A percentile compares a stretch with the other conserved stretches of the same genome.
Conservation (phyloP, 495 filamentous ascomycete species). For the Aspergillus funiculosus region DNA sequence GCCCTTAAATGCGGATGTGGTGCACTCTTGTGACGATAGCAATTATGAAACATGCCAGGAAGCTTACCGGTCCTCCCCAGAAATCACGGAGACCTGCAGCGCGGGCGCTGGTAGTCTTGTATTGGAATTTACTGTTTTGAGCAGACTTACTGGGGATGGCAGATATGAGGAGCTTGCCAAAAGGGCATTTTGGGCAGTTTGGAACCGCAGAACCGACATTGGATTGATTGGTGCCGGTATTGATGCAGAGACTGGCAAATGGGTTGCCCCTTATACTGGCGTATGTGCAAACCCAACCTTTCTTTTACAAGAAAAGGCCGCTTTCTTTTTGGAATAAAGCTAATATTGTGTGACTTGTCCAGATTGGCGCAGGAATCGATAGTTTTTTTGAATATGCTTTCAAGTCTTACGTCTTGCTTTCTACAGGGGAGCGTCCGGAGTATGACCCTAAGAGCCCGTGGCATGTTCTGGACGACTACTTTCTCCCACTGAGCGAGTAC, state of each 20-base stretch:
- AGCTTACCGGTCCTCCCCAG: constrained; percentile 38
- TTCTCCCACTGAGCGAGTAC: constrained; percentile 53
- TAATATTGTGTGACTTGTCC: constrained; percentile 10
- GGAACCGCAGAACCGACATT: constrained; percentile 76
- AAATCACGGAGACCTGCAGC: constrained; percentile 93
- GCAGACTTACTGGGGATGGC: constrained; percentile 78
- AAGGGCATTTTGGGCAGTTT: constrained; percentile 91
- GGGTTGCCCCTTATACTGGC: constrained; percentile 81
- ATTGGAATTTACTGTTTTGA: constrained; percentile 85
- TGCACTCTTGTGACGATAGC: constrained; percentile 20
- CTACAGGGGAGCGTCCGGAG: constrained; percentile 46
- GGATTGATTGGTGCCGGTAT: constrained; percentile 89
- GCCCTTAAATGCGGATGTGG: constrained; percentile 53
- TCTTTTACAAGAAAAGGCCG: not conserved
- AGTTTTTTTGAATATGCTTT: constrained; percentile 98
- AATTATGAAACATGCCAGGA: constrained; percentile 29
- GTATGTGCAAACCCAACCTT: constrained; percentile 26
- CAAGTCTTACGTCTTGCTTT: constrained; percentile 86
- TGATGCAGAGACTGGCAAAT: constrained; percentile 84
- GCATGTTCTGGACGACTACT: constrained; percentile 39
- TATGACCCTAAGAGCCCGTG: constrained; percentile 34
- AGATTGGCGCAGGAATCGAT: constrained; percentile 90
- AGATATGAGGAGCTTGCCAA: constrained; percentile 86
- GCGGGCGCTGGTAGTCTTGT: constrained; percentile 92
- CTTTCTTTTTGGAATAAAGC: not conserved